Percentiles rank a stretch among this genome's conserved stretches.
These are phyloP conservation scores for Sporothrix humicola DNA, from an alignment of 2,329 filamentous ascomycete genomes.

Conservation along the genomic window DNA sequence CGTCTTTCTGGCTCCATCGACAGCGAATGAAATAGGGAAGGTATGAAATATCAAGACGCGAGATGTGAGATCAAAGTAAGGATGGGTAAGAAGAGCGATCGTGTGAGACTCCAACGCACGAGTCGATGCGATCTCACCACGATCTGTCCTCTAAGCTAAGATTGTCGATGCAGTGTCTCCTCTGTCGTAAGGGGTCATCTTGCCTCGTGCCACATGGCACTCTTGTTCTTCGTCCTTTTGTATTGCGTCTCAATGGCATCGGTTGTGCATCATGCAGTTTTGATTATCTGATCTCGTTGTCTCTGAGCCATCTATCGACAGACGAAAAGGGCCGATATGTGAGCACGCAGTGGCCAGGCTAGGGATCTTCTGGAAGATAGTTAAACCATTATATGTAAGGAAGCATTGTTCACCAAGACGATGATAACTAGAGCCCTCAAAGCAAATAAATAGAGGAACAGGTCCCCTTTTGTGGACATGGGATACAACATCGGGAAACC, in stretches of 20 bases:
- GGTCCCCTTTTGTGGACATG: too few species aligned
- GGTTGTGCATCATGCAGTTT: not conserved
- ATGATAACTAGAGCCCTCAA: too few species aligned
- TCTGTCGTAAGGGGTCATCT: not conserved
- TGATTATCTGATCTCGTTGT: not conserved
- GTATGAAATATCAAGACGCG: too few species aligned
- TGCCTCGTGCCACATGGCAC: constrained; percentile 12
- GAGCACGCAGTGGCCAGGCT: not conserved
- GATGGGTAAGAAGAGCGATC: not conserved
- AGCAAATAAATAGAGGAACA: too few species aligned
- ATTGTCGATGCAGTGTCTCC: not conserved
- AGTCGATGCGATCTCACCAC: not conserved
- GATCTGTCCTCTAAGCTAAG: not conserved
- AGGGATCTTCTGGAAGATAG: not conserved
- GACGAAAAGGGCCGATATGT: constrained; percentile 13
- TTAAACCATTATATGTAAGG: not conserved
- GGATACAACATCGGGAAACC: too few species aligned
- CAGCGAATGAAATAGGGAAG: not conserved
- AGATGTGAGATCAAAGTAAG: not conserved
- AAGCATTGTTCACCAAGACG: not conserved
- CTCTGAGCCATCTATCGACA: not conserved
- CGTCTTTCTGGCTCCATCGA: too few species aligned
- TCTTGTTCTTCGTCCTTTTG: not conserved
- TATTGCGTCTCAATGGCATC: not conserved
- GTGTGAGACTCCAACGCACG: not conserved